Evolutionary conservation across 805 yeast genomes (phyloP), one percentile per base, ranked within the genome.

Genomic region (Saturnispora kantuleensis): DNA sequence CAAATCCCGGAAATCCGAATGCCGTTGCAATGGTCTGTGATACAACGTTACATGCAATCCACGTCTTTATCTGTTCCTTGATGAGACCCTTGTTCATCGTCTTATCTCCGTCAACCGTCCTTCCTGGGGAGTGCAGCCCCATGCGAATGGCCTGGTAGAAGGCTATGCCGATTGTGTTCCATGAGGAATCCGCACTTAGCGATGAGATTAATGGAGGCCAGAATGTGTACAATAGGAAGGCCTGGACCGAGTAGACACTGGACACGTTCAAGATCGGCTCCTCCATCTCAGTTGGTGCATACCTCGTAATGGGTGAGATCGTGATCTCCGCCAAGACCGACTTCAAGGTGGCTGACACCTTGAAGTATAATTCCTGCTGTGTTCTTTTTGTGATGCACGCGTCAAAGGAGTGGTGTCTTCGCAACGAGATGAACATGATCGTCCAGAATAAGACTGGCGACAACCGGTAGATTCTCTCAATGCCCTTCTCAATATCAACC

Each of bases 171-270:
- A 87, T 81, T 1, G 97, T 86, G 58, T 84, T 86, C 95, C 97
- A 90, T 4, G 95, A 83, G 7, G 96, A 83, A 58, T 93, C 97
- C 0, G 97, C 96, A 62, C 94, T 84, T 39, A 93, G 70, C 0
- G 97, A 88, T 0, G 97, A 87, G 0, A 96, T 86, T 33, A 89
- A 72, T 3, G 97, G 96, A 0, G 97, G 97, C 98, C 97, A 90
- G 59, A 82, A 78, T 0, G 97, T 82, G 62, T 84, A 87, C 2
- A 90, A 66, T 26, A 90, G 64, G 50, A 90, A 82, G 0, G 97
- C 97, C 60, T 90, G 98, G 0, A 90, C 97, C 0, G 96, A 84
- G 58, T 82, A 90, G 0, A 90, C 96, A 17, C 95, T 82, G 4
- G 95, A 85, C 2, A 88, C 90, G 54, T 89, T 89, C 56, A 86